phyloP scores from a whole-genome alignment of 257 asterid genomes.

The Nicotiana sylvestris region DNA sequence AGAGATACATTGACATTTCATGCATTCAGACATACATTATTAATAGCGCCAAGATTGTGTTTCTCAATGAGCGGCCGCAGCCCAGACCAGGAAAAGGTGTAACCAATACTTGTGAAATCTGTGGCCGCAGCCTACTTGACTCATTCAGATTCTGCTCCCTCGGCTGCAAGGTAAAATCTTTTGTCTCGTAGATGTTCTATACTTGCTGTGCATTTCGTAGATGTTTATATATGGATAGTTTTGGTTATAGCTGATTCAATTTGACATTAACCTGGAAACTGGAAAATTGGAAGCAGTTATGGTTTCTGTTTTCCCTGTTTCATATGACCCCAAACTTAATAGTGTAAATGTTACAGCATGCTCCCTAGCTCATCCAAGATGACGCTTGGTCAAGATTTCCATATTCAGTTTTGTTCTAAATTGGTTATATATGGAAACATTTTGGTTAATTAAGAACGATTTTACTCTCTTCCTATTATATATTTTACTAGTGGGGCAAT shows the following conservation, averaged over 20 bases:
- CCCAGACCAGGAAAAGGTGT: constrained; percentile 53
- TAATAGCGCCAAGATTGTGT: constrained; percentile 51
- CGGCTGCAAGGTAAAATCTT: constrained; percentile 46
- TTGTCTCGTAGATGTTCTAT: no score
- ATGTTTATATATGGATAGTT: background rate
- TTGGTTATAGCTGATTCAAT: background rate
- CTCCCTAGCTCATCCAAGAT: no score
- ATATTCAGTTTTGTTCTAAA: background rate
- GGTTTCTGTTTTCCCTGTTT: background rate
- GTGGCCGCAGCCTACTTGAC: constrained; percentile 53
- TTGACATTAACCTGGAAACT: background rate
- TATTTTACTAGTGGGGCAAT: background rate
- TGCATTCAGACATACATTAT: constrained; percentile 54
- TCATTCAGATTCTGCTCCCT: constrained; percentile 55
- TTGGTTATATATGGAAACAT: background rate
- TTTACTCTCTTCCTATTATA: background rate
- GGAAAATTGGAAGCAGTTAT: background rate
- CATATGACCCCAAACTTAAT: background rate
- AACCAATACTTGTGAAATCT: constrained; percentile 47
- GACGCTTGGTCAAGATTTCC: background rate
- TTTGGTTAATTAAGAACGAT: background rate
- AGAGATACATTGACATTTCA: constrained; percentile 45
- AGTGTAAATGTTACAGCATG: no score
- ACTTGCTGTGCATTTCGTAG: background rate
- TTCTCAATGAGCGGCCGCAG: constrained; percentile 50